phyloP scores from a whole-genome alignment of 768 basidiomycete genomes.

The Daedalea quercina region DNA sequence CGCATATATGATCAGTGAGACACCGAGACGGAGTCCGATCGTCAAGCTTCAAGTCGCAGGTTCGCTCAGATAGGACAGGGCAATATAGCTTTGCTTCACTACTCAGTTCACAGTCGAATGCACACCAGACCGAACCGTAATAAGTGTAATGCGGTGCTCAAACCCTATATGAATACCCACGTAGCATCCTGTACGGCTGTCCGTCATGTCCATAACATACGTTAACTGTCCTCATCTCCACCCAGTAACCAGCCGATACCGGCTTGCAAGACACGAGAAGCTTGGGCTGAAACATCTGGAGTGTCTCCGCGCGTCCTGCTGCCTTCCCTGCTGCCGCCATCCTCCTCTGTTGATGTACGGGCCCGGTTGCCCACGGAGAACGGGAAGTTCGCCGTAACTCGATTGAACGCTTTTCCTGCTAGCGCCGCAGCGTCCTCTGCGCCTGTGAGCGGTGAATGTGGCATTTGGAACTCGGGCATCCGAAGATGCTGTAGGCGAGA shows the following conservation, averaged over 20 bases:
- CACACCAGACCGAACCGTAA: too few species aligned
- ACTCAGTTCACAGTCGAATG: too few species aligned
- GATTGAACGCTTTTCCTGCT: constrained; percentile 72
- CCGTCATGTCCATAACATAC: background rate
- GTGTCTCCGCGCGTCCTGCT: constrained; percentile 32
- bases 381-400: constrained; percentile 69
- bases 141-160: too few species aligned
- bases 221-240: constrained; percentile 47
- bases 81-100: too few species aligned
- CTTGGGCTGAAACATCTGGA: constrained; percentile 58
- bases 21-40: too few species aligned
- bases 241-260: constrained; percentile 97
- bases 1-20: too few species aligned
- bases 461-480: constrained; percentile 64
- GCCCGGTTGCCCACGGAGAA: constrained; percentile 43
- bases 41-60: too few species aligned
- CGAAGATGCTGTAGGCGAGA: constrained; percentile 60
- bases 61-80: too few species aligned
- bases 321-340: constrained; percentile 29
- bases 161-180: background rate
- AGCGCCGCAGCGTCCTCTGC: constrained; percentile 78
- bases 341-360: constrained; percentile 23
- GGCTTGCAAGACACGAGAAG: constrained; percentile 72
- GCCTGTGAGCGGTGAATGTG: constrained; percentile 58
- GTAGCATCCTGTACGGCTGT: background rate